Conservation (phyloP, 345 rosid species). For the Salix purpurea region DNA sequence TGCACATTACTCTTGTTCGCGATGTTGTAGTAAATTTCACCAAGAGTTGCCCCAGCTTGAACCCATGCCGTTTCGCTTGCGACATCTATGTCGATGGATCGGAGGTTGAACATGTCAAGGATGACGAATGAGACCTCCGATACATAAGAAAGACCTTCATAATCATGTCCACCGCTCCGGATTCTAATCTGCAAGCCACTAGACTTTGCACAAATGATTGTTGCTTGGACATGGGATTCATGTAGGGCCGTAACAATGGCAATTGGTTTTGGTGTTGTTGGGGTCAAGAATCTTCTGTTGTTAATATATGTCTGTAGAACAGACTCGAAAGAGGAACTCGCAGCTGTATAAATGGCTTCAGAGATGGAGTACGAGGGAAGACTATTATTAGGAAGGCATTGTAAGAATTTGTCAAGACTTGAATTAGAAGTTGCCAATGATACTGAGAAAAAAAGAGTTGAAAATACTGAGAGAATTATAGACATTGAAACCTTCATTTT, state of each 20-base stretch:
- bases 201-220: not conserved
- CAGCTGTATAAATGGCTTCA: not conserved
- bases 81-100: not conserved
- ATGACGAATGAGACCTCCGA: not conserved
- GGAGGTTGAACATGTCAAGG: conserved; percentile 8
- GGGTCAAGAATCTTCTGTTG: not conserved
- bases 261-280: not conserved
- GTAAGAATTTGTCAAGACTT: not conserved
- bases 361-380: not conserved
- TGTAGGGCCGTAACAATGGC: not conserved
- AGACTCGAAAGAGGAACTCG: not conserved
- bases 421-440: not conserved
- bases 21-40: conserved; percentile 9
- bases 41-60: conserved; percentile 2
- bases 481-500: not conserved
- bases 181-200: not conserved
- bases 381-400: not conserved
- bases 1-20: not conserved
- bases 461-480: not conserved
- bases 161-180: conserved; percentile 12
- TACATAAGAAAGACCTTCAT: conserved; percentile 3
- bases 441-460: not conserved
- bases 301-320: not conserved
- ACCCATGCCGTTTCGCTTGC: conserved; percentile 3
- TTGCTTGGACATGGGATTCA: conserved; percentile 9